A percentile compares a stretch with the other conserved stretches of the same genome.
phyloP scores from a whole-genome alignment of 1,284 basidiomycete species.

The Cystobasidium pallidum region DNA sequence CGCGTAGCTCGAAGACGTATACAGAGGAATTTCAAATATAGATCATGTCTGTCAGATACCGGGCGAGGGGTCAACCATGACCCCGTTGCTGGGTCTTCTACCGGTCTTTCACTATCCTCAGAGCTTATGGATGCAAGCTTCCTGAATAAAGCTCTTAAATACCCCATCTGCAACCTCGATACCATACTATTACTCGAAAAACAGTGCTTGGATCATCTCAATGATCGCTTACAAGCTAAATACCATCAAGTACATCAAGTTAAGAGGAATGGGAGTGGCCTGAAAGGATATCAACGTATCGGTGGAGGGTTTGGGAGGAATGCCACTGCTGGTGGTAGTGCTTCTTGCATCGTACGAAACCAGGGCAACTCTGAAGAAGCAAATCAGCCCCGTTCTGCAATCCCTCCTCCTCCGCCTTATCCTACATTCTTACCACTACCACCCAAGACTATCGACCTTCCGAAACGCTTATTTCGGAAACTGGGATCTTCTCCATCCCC shows the following conservation, averaged over 20 bases:
- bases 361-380: too few species aligned
- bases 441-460: conserved; percentile 24
- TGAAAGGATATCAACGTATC: not conserved
- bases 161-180: conserved; percentile 28
- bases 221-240: not conserved
- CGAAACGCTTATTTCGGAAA: conserved; percentile 31
- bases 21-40: not conserved
- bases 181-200: conserved; percentile 18
- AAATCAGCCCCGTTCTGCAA: too few species aligned
- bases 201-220: not conserved
- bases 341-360: too few species aligned
- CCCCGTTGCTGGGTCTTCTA: too few species aligned
- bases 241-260: not conserved
- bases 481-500: not conserved
- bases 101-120: not conserved
- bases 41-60: not conserved
- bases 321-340: too few species aligned
- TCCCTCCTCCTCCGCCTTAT: conserved; percentile 9
- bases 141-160: conserved; percentile 16
- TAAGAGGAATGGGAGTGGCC: not conserved
- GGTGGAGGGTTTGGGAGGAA: too few species aligned
- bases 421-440: conserved; percentile 22
- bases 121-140: conserved; percentile 10
- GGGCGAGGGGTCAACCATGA: not conserved
- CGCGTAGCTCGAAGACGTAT: not conserved